Base-by-base conservation (phyloP, 1,284 basidiomycete species). In the Pseudozyma tsukubaensis region DNA sequence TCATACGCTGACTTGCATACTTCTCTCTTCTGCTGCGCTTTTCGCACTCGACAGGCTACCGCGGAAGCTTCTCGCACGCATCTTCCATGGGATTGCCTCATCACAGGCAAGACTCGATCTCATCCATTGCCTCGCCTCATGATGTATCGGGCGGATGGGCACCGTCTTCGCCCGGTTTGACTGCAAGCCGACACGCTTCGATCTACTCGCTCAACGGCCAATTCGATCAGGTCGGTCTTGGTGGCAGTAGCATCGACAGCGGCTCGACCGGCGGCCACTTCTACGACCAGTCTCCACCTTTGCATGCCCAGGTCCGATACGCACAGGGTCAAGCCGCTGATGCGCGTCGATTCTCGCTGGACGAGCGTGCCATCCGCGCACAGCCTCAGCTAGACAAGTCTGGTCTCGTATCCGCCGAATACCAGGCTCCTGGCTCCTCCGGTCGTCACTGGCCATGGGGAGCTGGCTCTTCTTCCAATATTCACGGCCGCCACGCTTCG, bases 391-490 rank as follows among this genome's bases (percentile, higher is more conserved):
- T 70, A 8, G 66, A 59, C 61, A 74, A 70, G 63, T 54, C 72
- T n/a, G 72, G 67, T 39, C 18, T 74, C 32, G 63, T 67, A 18
- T 74, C 72, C 5, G 62, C 72, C 35, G 64, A 68, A n/a, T 68
- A 76, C 55, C 73, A 76, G 40, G 54, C 63, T 16, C 65, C 65
- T 19, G 65, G 60, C 42, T 58, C 58, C 14, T 64, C 65, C 6
- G 70, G 70, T 19, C 70, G 74, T 32, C 74, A 76, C 50, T 76
- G 74, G 74, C 74, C 74, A 16, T 76, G 74, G 74, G 74, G 69
- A 14, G 50, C 66, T 19, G 61, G 32, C 42, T 56, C 53, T 1
- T 61, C 63, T 43, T 55, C 62, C 18, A 50, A 36, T 21, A 58
- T 73, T 14, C 74, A 76, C 49, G 70, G 66, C 11, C 61, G 74